Evolutionary conservation across 306 rosid genomes (phyloP).

Genomic region (Lathyrus oleraceus): DNA sequence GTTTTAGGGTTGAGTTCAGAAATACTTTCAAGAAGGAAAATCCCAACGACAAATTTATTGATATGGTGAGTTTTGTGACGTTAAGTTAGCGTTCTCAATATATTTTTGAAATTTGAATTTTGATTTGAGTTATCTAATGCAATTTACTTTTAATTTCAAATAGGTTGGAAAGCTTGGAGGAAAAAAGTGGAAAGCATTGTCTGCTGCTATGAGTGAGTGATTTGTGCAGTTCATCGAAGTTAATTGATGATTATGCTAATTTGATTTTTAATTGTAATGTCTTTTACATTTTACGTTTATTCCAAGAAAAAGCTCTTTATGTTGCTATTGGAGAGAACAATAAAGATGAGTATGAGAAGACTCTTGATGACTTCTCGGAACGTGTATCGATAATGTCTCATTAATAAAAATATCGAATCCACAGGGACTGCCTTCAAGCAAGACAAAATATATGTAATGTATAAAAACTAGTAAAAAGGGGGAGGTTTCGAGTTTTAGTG

Average conservation of each 20-base stretch:
- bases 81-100: no score
- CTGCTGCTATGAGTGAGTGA: slow-evolving; percentile 74
- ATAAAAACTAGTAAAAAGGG: no score
- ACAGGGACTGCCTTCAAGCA: no score
- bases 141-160: neutral
- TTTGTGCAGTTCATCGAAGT: neutral
- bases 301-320: slow-evolving; percentile 69
- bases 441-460: no score
- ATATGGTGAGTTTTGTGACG: slow-evolving; percentile 49
- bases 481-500: no score
- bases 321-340: slow-evolving; percentile 61
- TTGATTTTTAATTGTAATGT: neutral
- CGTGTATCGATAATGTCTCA: no score
- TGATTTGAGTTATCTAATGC: neutral
- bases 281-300: neutral
- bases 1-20: slow-evolving; percentile 70
- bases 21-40: slow-evolving; percentile 65
- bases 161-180: slow-evolving; percentile 86
- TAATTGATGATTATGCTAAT: neutral
- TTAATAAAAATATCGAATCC: no score
- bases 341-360: slow-evolving; percentile 58
- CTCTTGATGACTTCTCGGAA: slow-evolving; percentile 52
- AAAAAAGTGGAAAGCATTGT: slow-evolving; percentile 64
- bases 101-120: neutral
- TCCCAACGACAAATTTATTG: slow-evolving; percentile 68